phyloP scores from a whole-genome alignment of 106 monocot genomes.

The Acorus calamus region DNA sequence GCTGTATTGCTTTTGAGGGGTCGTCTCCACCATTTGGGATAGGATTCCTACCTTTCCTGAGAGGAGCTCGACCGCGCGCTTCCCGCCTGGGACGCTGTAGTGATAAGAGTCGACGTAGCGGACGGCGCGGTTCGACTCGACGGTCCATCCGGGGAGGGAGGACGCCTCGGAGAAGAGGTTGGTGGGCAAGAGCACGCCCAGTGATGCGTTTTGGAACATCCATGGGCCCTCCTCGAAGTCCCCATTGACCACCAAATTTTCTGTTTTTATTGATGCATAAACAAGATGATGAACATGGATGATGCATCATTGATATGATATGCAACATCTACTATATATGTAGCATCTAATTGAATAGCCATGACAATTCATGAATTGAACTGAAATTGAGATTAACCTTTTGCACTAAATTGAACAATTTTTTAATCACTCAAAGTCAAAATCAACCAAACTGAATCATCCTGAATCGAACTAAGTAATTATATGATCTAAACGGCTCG shows the following conservation, averaged over 20 bases:
- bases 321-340: too few species aligned
- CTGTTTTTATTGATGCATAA: constrained; percentile 4
- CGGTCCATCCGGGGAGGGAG: constrained; percentile 70
- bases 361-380: too few species aligned
- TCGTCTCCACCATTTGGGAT: constrained; percentile 90
- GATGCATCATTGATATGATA: too few species aligned
- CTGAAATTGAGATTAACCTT: too few species aligned
- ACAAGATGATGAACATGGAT: too few species aligned
- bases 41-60: constrained; percentile 94
- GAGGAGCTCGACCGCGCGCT: constrained; percentile 86
- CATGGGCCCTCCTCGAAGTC: constrained; percentile 70
- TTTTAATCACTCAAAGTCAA: too few species aligned
- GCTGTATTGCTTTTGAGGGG: constrained; percentile 55
- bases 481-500: too few species aligned
- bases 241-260: constrained; percentile 48
- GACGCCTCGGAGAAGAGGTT: constrained; percentile 70
- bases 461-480: too few species aligned
- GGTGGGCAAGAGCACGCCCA: constrained; percentile 83
- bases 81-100: constrained; percentile 68
- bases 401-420: too few species aligned
- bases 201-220: constrained; percentile 49
- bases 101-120: constrained; percentile 78
- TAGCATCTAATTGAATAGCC: too few species aligned
- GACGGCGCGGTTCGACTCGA: constrained; percentile 92
- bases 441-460: too few species aligned